phyloP scores from a whole-genome alignment of 345 rosid genomes.

The Camelina laxa region DNA sequence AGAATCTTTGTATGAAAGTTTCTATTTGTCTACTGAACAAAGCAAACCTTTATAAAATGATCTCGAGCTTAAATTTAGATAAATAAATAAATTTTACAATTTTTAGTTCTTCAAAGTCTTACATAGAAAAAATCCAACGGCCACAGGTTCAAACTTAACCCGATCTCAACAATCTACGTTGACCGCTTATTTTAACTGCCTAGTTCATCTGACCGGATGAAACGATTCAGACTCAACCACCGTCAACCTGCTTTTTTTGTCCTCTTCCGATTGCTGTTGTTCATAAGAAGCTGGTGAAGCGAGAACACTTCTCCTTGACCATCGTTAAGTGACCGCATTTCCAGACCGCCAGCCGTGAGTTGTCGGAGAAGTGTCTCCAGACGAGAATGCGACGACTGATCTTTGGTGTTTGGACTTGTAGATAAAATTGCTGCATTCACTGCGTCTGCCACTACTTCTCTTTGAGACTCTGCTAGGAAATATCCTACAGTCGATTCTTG shows the following conservation, averaged over 20 bases:
- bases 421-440: conserved; percentile 77
- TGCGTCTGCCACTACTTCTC: conserved; percentile 84
- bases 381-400: conserved; percentile 51
- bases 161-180: neutral
- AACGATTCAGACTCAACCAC: neutral
- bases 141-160: neutral
- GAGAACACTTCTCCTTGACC: conserved; percentile 80
- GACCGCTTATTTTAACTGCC: neutral
- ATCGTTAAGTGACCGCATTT: conserved; percentile 63
- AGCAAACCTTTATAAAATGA: neutral
- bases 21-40: neutral
- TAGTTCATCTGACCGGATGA: neutral
- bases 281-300: conserved; percentile 54
- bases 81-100: neutral
- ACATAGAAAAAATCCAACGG: neutral
- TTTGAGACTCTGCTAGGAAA: conserved; percentile 72
- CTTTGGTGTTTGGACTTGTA: conserved; percentile 60
- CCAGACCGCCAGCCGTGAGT: conserved; percentile 72
- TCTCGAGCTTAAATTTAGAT: neutral
- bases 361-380: conserved; percentile 79
- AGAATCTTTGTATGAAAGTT: too few relatives aligned
- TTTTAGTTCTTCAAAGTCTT: neutral
- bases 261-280: conserved; percentile 38
- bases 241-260: conserved; percentile 10
- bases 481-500: conserved; percentile 66